Evolutionary conservation across 805 yeast species (phyloP).

Genomic region (Pichia kluyveri): DNA sequence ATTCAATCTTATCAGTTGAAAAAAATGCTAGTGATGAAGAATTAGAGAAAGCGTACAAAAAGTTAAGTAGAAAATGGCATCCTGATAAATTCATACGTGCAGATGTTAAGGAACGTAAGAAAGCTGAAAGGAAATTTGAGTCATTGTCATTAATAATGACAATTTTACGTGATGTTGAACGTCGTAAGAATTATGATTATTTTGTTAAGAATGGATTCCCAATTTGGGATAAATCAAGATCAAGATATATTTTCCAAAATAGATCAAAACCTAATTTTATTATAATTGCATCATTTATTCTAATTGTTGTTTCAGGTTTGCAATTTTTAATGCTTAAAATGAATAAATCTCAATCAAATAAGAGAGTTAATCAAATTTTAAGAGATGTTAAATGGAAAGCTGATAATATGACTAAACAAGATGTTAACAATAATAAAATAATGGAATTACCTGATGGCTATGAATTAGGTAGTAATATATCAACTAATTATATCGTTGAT

Average conservation of each 20-base stretch:
- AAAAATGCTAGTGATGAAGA: constrained; percentile 39
- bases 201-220: constrained; percentile 84
- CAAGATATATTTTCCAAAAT: constrained; percentile 8
- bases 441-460: constrained; percentile 11
- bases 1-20: constrained; percentile 12
- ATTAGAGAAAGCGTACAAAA: constrained; percentile 59
- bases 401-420: constrained; percentile 7
- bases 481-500: constrained; percentile 5
- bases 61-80: constrained; percentile 62
- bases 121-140: constrained; percentile 65
- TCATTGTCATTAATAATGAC: constrained; percentile 68
- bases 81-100: constrained; percentile 68
- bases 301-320: constrained; percentile 3
- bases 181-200: constrained; percentile 72
- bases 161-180: constrained; percentile 50
- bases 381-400: constrained; percentile 14
- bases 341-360: constrained; percentile 8
- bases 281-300: constrained; percentile 3
- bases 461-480: background rate
- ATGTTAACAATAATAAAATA: constrained; percentile 4
- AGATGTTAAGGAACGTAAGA: constrained; percentile 33
- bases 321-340: constrained; percentile 10
- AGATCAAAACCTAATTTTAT: constrained; percentile 9
- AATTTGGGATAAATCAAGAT: constrained; percentile 36
- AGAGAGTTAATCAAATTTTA: constrained; percentile 10